Percentiles rank a stretch among this genome's conserved stretches.
Evolutionary conservation across 2,329 filamentous ascomycete genomes (phyloP).

Genomic region (Aspergillus aculeatinus): DNA sequence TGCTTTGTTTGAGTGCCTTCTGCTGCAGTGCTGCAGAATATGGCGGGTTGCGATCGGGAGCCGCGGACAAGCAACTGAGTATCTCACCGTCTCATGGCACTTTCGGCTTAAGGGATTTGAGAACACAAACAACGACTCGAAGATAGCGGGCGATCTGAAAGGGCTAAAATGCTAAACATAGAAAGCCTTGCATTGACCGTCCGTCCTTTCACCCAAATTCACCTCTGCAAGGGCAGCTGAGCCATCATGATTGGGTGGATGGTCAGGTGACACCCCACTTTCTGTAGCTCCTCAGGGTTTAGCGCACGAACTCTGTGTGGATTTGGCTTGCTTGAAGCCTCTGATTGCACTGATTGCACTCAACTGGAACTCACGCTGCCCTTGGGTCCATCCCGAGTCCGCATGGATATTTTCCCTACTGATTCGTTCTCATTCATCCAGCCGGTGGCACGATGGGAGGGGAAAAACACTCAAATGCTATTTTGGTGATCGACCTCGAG

Average conservation of each 20-base stretch:
- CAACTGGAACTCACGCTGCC: neutral
- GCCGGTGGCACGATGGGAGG: constrained; percentile 20
- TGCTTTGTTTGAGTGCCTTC: neutral
- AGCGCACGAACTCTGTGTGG: constrained; percentile 8
- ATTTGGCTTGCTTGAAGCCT: constrained; percentile 10
- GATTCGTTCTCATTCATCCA: constrained; percentile 15
- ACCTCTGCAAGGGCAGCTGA: constrained; percentile 9
- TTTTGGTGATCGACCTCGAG: neutral
- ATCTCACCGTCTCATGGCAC: too few species aligned
- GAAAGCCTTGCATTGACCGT: constrained; percentile 24
- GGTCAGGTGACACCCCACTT: constrained; percentile 11
- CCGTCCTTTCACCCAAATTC: constrained; percentile 1
- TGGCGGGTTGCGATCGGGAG: neutral
- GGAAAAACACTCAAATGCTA: constrained; percentile 15
- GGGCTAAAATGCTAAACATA: constrained; percentile 26
- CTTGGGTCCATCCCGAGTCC: neutral
- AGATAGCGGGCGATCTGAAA: constrained; percentile 20
- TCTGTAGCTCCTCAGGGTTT: constrained; percentile 1
- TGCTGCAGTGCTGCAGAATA: neutral
- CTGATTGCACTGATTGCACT: neutral
- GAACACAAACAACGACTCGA: neutral
- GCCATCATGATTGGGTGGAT: constrained; percentile 10
- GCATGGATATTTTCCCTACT: neutral
- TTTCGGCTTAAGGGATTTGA: neutral
- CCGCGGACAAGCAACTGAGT: neutral